Evolutionary conservation across 2,329 filamentous ascomycete species (phyloP).

Genomic region (Trichoderma semiorbis): DNA sequence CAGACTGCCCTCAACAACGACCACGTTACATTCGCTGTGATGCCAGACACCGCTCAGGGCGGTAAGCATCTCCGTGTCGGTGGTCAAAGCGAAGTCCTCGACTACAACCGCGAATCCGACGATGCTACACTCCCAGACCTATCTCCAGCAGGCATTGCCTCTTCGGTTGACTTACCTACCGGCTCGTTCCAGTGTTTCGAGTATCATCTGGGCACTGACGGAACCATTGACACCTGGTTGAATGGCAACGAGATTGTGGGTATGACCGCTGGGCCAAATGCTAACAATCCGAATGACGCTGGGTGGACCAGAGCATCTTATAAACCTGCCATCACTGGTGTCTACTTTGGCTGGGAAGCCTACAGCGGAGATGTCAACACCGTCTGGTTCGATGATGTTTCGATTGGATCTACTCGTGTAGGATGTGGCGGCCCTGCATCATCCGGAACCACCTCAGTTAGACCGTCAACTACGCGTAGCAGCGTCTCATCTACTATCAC

Average conservation of each 20-base stretch:
- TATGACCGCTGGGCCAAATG: conserved; percentile 7
- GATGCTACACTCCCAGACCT: conserved; percentile 11
- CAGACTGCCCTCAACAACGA: conserved; percentile 6
- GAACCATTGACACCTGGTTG: conserved; percentile 9
- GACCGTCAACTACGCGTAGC: not conserved
- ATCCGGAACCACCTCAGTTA: not conserved
- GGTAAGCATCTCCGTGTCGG: conserved; percentile 4
- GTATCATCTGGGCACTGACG: conserved; percentile 7
- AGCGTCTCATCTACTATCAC: not conserved
- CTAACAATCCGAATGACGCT: conserved; percentile 6
- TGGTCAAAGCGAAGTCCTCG: conserved; percentile 11
- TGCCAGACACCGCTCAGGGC: conserved; percentile 4
- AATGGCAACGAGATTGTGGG: not conserved
- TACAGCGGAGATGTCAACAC: conserved; percentile 12
- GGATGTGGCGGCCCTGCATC: not conserved
- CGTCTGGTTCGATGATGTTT: conserved; percentile 11
- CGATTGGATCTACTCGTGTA: not conserved
- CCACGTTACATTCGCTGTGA: conserved; percentile 10
- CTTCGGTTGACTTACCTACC: conserved; percentile 3
- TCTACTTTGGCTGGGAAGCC: conserved; percentile 16
- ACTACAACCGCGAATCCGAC: conserved; percentile 15
- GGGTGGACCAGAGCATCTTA: conserved; percentile 2
- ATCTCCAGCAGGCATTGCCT: conserved; percentile 11
- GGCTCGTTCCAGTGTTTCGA: conserved; percentile 14
- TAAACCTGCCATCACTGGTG: not conserved